Percentiles rank a stretch among this genome's conserved stretches.
phyloP scores from a whole-genome alignment of 495 filamentous ascomycete genomes.

The Penicillium robsamsonii region DNA sequence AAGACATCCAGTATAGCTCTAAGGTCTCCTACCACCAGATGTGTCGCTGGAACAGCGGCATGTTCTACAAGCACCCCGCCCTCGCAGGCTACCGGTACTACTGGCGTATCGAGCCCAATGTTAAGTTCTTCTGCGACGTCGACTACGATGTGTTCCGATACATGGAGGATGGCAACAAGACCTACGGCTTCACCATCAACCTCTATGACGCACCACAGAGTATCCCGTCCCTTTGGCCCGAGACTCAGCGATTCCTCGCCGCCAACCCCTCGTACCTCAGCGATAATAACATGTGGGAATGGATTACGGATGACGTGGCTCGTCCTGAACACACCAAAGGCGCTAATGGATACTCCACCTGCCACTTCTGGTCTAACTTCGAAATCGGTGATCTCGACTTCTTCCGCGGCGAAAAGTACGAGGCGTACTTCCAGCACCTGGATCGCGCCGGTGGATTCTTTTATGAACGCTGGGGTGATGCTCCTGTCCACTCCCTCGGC shows the following conservation, averaged over 20 bases:
- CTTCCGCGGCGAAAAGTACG: slow-evolving; percentile 87
- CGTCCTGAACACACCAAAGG: slow-evolving; percentile 76
- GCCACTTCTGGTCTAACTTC: slow-evolving; percentile 99
- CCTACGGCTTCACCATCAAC: slow-evolving; percentile 98
- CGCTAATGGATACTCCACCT: slow-evolving; percentile 95
- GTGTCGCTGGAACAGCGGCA: slow-evolving; percentile 98
- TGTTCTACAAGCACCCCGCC: slow-evolving; percentile 96
- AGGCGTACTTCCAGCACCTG: slow-evolving; percentile 94
- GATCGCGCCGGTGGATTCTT: slow-evolving; percentile 96
- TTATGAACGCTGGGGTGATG: slow-evolving; percentile 98
- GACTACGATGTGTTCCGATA: slow-evolving; percentile 99
- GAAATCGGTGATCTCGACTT: slow-evolving; percentile 96
- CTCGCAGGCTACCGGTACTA: slow-evolving; percentile 83
- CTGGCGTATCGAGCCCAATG: slow-evolving; percentile 99
- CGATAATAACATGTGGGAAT: slow-evolving; percentile 79
- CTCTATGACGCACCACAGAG: slow-evolving; percentile 87
- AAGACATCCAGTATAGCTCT: slow-evolving; percentile 83
- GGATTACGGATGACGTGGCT: slow-evolving; percentile 74
- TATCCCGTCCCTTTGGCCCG: slow-evolving; percentile 91
- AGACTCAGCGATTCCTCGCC: slow-evolving; percentile 83
- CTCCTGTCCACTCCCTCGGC: slow-evolving; percentile 95
- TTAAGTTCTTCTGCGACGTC: slow-evolving; percentile 98
- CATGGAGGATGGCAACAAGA: slow-evolving; percentile 97
- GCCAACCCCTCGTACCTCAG: slow-evolving; percentile 79
- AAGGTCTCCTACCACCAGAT: slow-evolving; percentile 96